Evolutionary conservation across 805 yeast genomes (phyloP).

Genomic region (Tetrapisispora taiwanensis): DNA sequence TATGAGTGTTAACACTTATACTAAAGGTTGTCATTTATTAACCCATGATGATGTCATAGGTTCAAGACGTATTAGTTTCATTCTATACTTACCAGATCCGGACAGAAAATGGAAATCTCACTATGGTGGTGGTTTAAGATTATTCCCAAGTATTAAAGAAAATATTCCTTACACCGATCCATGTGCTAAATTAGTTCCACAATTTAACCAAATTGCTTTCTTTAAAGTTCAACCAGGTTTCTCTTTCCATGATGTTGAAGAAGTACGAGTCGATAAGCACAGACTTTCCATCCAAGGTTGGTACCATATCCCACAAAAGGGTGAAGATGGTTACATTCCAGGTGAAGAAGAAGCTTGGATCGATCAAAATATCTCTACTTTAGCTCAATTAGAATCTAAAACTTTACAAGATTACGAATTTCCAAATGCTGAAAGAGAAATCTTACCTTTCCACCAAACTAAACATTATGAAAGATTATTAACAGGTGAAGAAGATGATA

Average conservation of each 20-base stretch:
- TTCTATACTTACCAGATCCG: conserved; percentile 87
- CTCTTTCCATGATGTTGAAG: conserved; percentile 97
- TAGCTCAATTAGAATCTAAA: conserved; percentile 69
- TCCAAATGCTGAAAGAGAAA: conserved; percentile 52
- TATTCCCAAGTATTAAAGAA: conserved; percentile 77
- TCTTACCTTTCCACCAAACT: conserved; percentile 33
- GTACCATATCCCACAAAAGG: conserved; percentile 95
- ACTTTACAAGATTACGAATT: conserved; percentile 71
- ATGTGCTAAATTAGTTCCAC: conserved; percentile 65
- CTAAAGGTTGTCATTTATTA: conserved; percentile 84
- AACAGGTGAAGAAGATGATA: not conserved
- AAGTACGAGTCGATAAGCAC: conserved; percentile 83
- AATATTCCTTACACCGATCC: conserved; percentile 83
- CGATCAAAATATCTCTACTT: conserved; percentile 63
- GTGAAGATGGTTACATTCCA: conserved; percentile 73
- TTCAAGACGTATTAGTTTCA: conserved; percentile 84
- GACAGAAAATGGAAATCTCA: conserved; percentile 79
- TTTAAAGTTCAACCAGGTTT: conserved; percentile 94
- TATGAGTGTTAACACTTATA: conserved; percentile 83
- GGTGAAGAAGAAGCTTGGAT: conserved; percentile 64
- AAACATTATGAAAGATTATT: conserved; percentile 11
- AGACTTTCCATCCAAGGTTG: conserved; percentile 94
- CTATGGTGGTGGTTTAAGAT: conserved; percentile 86
- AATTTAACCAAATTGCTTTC: conserved; percentile 91
- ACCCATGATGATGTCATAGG: conserved; percentile 98